Evolutionary conservation across 1,284 basidiomycete species (phyloP).

Genomic region (Boletus hoseneyae): DNA sequence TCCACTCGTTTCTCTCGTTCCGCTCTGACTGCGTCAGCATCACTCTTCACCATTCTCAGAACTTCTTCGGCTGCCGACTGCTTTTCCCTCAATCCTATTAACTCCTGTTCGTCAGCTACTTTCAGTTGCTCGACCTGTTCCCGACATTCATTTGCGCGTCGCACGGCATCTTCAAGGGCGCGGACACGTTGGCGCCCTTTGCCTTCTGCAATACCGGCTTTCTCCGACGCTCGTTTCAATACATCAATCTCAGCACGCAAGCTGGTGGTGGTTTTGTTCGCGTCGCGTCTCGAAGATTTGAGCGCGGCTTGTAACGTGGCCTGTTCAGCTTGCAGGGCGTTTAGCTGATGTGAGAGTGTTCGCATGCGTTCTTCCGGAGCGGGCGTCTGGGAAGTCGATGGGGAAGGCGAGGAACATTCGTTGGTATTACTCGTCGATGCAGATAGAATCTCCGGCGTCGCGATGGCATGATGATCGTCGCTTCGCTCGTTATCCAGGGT

Average conservation of each 20-base stretch:
- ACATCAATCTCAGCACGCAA: slow-evolving; percentile 73
- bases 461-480: slow-evolving; percentile 16
- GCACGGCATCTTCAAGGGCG: slow-evolving; percentile 73
- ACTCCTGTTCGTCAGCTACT: slow-evolving; percentile 46
- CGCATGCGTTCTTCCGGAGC: slow-evolving; percentile 58
- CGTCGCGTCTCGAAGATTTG: slow-evolving; percentile 65
- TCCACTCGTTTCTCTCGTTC: slow-evolving; percentile 53
- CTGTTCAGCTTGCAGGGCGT: slow-evolving; percentile 55
- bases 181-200: slow-evolving; percentile 72
- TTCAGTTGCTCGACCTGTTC: slow-evolving; percentile 53
- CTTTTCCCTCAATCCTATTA: slow-evolving; percentile 49
- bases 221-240: slow-evolving; percentile 70
- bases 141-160: slow-evolving; percentile 58
- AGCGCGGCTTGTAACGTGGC: slow-evolving; percentile 56
- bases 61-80: slow-evolving; percentile 46
- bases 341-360: slow-evolving; percentile 59
- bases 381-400: slow-evolving; percentile 30
- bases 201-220: slow-evolving; percentile 58
- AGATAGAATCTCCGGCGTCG: slow-evolving; percentile 18
- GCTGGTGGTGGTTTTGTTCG: slow-evolving; percentile 70
- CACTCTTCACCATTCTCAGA: slow-evolving; percentile 35
- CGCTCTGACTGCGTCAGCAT: slow-evolving; percentile 40
- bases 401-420: slow-evolving; percentile 15
- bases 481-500: slow-evolving; percentile 16
- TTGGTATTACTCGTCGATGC: slow-evolving; percentile 15